A percentile compares a stretch with the other conserved stretches of the same genome.
Evolutionary conservation across 2,329 filamentous ascomycete species (phyloP).

Genomic region (Neofusicoccum kwambonambiense): DNA sequence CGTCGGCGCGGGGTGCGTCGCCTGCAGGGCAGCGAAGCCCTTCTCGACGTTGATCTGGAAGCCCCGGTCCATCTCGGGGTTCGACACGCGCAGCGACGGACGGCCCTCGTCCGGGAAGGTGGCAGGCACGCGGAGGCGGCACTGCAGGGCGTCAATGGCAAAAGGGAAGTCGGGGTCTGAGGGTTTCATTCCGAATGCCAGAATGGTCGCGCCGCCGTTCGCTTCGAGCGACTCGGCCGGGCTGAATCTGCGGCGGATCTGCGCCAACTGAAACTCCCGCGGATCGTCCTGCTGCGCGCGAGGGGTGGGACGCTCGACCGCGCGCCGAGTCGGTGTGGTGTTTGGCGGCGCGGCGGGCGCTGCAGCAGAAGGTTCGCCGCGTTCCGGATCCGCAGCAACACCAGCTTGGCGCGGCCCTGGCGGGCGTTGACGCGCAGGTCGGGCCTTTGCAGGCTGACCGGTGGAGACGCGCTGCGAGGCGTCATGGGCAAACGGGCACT

Average conservation of each 20-base stretch:
- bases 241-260: constrained; percentile 66
- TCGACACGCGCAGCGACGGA: constrained; percentile 63
- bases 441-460: background rate
- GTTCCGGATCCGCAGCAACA: constrained; percentile 17
- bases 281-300: constrained; percentile 65
- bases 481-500: constrained; percentile 53
- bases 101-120: constrained; percentile 58
- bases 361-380: constrained; percentile 11
- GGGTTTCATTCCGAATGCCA: constrained; percentile 66
- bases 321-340: constrained; percentile 35
- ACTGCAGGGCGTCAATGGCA: constrained; percentile 68
- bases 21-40: constrained; percentile 67
- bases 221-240: constrained; percentile 45
- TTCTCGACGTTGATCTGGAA: constrained; percentile 75
- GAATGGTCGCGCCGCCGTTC: constrained; percentile 54
- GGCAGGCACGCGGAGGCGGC: constrained; percentile 63
- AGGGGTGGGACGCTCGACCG: constrained; percentile 66
- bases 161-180: constrained; percentile 85
- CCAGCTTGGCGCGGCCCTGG: constrained; percentile 7
- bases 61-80: constrained; percentile 68
- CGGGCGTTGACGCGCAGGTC: constrained; percentile 9
- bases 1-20: constrained; percentile 55
- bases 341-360: constrained; percentile 18
- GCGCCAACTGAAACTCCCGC: constrained; percentile 70
- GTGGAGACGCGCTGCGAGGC: constrained; percentile 18